Conservation (phyloP, 2,329 filamentous ascomycete genomes). For the Aspergillus sp. region DNA sequence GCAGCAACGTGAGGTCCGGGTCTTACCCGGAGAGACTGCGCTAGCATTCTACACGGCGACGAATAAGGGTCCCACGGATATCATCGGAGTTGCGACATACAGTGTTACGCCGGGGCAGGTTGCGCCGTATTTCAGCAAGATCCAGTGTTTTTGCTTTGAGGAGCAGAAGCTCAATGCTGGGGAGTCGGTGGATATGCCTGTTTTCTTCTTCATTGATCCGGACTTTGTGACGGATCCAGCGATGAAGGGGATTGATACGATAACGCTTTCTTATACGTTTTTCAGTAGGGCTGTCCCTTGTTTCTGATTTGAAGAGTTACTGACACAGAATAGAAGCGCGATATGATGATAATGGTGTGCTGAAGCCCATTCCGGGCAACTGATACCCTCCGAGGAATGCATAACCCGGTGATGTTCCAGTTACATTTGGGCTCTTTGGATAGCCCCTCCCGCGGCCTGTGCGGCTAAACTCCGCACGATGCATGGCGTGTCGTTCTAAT, state of each 20-base stretch:
- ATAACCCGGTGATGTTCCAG: neutral
- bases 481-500: neutral
- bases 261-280: conserved; percentile 96
- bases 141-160: conserved; percentile 99
- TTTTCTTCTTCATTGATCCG: conserved; percentile 98
- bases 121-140: conserved; percentile 98
- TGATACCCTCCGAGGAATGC: conserved; percentile 11
- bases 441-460: neutral
- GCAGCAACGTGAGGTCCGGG: conserved; percentile 94
- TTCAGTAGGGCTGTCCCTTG: conserved; percentile 71
- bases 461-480: neutral
- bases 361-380: conserved; percentile 58
- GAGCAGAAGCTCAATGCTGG: conserved; percentile 92
- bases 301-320: conserved; percentile 17
- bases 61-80: conserved; percentile 86
- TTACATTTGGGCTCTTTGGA: neutral
- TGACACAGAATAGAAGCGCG: conserved; percentile 68
- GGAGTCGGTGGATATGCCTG: conserved; percentile 98
- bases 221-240: conserved; percentile 90
- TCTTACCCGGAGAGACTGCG: conserved; percentile 93
- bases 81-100: conserved; percentile 97
- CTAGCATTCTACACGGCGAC: conserved; percentile 97
- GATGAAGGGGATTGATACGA: conserved; percentile 92
- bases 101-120: conserved; percentile 95
- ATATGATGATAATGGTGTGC: conserved; percentile 79